Conservation (phyloP, 1,284 basidiomycete species). For the Austropuccinia psidii region DNA sequence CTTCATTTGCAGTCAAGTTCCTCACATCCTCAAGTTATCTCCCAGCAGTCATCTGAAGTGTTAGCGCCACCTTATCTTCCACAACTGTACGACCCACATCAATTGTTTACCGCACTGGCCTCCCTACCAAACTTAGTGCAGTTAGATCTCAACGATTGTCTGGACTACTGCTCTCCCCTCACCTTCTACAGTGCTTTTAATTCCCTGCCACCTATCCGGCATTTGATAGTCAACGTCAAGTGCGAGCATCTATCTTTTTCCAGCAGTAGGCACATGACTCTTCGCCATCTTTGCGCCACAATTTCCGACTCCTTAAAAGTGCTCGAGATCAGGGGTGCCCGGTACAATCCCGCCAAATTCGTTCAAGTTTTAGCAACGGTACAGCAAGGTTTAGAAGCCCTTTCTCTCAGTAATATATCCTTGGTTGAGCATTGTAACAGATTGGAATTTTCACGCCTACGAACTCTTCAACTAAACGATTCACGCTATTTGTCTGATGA, state of each 20-base stretch:
- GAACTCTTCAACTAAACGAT: conserved; percentile 12
- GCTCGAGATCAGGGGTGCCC: conserved; percentile 12
- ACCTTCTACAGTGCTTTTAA: neutral
- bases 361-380: neutral
- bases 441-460: conserved; percentile 8
- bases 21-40: neutral
- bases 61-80: neutral
- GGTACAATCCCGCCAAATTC: conserved; percentile 11
- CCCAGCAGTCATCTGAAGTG: neutral
- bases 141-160: conserved; percentile 14
- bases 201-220: neutral
- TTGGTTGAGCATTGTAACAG: conserved; percentile 6
- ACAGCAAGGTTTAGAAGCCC: conserved; percentile 5
- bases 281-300: neutral
- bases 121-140: conserved; percentile 9
- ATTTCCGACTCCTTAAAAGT: conserved; percentile 2
- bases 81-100: neutral
- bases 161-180: conserved; percentile 5
- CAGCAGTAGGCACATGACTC: neutral
- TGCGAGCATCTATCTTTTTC: neutral
- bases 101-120: neutral
- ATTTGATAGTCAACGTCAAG: conserved; percentile 9
- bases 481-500: conserved; percentile 8
- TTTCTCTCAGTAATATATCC: conserved; percentile 5
- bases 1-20: conserved; percentile 1